Evolutionary conservation across 345 rosid genomes (phyloP).

Genomic region (Boechera divaricarpa): DNA sequence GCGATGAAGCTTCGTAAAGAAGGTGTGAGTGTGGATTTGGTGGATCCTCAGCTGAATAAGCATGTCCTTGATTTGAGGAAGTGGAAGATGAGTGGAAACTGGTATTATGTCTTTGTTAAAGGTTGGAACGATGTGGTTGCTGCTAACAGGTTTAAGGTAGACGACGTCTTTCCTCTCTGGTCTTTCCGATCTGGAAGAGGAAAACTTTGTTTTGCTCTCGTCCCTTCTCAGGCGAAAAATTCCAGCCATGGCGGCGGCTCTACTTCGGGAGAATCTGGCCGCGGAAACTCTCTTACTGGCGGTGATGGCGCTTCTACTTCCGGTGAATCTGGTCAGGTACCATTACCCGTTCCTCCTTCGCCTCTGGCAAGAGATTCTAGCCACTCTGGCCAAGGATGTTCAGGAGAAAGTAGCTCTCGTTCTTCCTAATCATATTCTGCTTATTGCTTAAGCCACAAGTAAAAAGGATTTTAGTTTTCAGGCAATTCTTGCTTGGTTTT

Average conservation of each 20-base stretch:
- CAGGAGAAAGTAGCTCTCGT: not conserved
- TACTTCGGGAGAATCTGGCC: not conserved
- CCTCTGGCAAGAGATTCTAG: not conserved
- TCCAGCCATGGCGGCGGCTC: not conserved
- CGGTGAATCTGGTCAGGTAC: not conserved
- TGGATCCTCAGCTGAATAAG: not conserved
- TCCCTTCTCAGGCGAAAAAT: not conserved
- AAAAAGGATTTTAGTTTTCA: not conserved
- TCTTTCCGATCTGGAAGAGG: conserved; percentile 29
- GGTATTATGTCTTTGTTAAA: not conserved
- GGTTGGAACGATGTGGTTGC: conserved; percentile 24
- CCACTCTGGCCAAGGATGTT: not conserved
- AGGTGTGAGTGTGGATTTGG: conserved; percentile 16
- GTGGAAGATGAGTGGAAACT: conserved; percentile 1
- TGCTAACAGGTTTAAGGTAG: not conserved
- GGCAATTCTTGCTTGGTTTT: not conserved
- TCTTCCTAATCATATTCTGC: not conserved
- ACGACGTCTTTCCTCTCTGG: conserved; percentile 6
- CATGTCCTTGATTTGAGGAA: conserved; percentile 23
- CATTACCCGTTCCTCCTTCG: not conserved
- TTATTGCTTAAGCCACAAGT: not conserved
- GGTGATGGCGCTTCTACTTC: not conserved
- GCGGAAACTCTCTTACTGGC: not conserved
- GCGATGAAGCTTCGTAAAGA: not conserved
- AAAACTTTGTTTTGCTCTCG: conserved; percentile 6